These are phyloP conservation scores for Penicillium decumbens DNA, from an alignment of 2,329 filamentous ascomycete genomes.

Conservation along the genomic window DNA sequence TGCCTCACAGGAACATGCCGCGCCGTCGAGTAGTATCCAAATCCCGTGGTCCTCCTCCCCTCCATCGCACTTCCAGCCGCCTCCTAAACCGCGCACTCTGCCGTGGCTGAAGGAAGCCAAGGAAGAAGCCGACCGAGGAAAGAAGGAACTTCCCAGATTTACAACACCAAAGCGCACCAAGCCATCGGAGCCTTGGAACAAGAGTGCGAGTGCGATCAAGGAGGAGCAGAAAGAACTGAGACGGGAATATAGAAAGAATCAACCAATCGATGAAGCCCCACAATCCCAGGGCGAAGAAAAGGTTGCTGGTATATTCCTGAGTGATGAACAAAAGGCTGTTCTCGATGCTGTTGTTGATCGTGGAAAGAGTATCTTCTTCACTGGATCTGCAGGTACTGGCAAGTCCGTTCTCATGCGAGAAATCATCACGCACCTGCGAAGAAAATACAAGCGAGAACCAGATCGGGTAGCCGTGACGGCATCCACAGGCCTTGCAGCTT, in stretches of 20 bases:
- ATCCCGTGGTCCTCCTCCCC: slow-evolving; percentile 67
- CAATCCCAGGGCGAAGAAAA: slow-evolving; percentile 36
- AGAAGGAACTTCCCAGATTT: slow-evolving; percentile 24
- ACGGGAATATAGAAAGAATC: slow-evolving; percentile 53
- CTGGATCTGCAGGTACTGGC: slow-evolving; percentile 89
- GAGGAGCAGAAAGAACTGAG: slow-evolving; percentile 70
- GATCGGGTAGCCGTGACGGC: slow-evolving; percentile 90
- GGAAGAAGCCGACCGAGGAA: slow-evolving; percentile 23
- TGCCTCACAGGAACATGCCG: slow-evolving; percentile 25
- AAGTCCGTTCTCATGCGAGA: slow-evolving; percentile 94
- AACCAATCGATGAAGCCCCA: slow-evolving; percentile 42
- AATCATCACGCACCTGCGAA: slow-evolving; percentile 75
- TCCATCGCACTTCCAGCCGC: slow-evolving; percentile 41
- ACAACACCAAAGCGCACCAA: slow-evolving; percentile 44
- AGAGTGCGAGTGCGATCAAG: slow-evolving; percentile 68
- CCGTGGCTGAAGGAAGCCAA: slow-evolving; percentile 51
- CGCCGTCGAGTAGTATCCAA: slow-evolving; percentile 51
- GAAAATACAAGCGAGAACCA: slow-evolving; percentile 69
- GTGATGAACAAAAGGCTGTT: slow-evolving; percentile 79
- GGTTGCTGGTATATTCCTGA: slow-evolving; percentile 64
- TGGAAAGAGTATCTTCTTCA: slow-evolving; percentile 91
- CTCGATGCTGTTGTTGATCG: slow-evolving; percentile 75
- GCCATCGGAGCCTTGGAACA: slow-evolving; percentile 61
- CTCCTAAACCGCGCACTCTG: slow-evolving; percentile 60
- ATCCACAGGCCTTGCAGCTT: slow-evolving; percentile 91